phyloP scores from a whole-genome alignment of 1,284 basidiomycete species.

The Sanghuangporus weigelae region DNA sequence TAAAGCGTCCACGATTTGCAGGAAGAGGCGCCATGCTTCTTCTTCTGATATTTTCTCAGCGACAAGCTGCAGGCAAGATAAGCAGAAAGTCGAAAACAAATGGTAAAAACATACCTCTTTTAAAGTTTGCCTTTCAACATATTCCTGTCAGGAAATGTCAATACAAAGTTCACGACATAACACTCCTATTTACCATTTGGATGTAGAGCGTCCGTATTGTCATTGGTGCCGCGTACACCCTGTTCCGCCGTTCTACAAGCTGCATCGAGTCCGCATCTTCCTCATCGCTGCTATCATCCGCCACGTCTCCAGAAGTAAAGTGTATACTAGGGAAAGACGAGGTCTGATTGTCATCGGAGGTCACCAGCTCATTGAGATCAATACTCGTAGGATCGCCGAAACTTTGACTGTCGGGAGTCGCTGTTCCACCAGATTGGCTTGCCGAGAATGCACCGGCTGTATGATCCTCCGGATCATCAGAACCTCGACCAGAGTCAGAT shows the following conservation, averaged over 20 bases:
- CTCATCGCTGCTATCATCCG: constrained; percentile 38
- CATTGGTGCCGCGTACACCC: constrained; percentile 31
- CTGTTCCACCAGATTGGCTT: constrained; percentile 29
- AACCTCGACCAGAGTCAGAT: constrained; percentile 39
- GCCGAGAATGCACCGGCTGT: constrained; percentile 37
- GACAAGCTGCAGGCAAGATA: constrained; percentile 47
- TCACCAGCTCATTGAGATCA: constrained; percentile 57
- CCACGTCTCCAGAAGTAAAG: constrained; percentile 43
- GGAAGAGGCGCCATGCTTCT: constrained; percentile 86
- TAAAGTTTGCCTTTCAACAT: constrained; percentile 82
- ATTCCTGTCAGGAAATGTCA: constrained; percentile 50
- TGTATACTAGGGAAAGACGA: constrained; percentile 78
- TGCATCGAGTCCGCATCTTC: constrained; percentile 23
- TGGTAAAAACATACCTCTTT: constrained; percentile 51
- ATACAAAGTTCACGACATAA: constrained; percentile 9
- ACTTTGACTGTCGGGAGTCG: constrained; percentile 19
- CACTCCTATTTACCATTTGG: constrained; percentile 63
- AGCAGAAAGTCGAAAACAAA: not conserved
- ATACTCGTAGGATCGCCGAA: constrained; percentile 49
- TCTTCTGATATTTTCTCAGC: constrained; percentile 77
- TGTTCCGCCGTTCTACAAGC: not conserved
- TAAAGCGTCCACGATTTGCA: constrained; percentile 90
- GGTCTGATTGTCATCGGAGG: constrained; percentile 38
- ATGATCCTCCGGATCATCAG: constrained; percentile 29
- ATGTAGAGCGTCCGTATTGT: constrained; percentile 74